Evolutionary conservation across 2,329 filamentous ascomycete genomes (phyloP).

Genomic region (Venturia pyrina): DNA sequence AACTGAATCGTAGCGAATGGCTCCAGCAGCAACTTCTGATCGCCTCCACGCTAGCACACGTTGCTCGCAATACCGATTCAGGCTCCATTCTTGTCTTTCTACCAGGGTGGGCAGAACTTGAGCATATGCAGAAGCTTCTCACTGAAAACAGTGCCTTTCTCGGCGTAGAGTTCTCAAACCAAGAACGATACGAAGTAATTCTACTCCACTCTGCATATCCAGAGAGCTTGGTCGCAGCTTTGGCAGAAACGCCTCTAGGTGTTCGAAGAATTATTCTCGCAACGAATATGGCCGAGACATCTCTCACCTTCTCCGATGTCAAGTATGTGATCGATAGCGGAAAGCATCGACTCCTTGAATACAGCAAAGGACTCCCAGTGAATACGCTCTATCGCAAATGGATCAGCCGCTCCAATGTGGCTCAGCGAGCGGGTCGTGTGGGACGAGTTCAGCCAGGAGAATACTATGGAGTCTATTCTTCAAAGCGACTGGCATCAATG

Average conservation of each 20-base stretch:
- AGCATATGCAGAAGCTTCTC: constrained; percentile 16
- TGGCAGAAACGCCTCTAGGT: constrained; percentile 29
- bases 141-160: constrained; percentile 17
- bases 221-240: constrained; percentile 34
- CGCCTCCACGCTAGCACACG: constrained; percentile 11
- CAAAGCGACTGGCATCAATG: constrained; percentile 29
- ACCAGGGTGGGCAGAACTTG: constrained; percentile 34
- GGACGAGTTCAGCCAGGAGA: constrained; percentile 39
- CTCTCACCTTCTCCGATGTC: constrained; percentile 42
- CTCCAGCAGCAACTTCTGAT: not conserved
- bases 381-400: constrained; percentile 32
- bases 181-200: constrained; percentile 31
- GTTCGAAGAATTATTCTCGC: constrained; percentile 40
- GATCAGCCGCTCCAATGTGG: constrained; percentile 37
- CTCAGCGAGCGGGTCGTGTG: constrained; percentile 40
- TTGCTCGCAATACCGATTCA: constrained; percentile 2
- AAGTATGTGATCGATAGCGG: constrained; percentile 41
- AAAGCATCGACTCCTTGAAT: constrained; percentile 29
- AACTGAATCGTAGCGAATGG: not conserved
- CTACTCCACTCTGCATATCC: constrained; percentile 38
- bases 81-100: constrained; percentile 38
- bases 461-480: constrained; percentile 40
- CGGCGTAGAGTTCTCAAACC: constrained; percentile 32
- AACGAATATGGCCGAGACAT: constrained; percentile 43
- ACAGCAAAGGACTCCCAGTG: constrained; percentile 30